Evolutionary conservation across 2,329 filamentous ascomycete genomes (phyloP), one percentile per base, ranked within the genome.

Genomic region (Cadophora malorum): DNA sequence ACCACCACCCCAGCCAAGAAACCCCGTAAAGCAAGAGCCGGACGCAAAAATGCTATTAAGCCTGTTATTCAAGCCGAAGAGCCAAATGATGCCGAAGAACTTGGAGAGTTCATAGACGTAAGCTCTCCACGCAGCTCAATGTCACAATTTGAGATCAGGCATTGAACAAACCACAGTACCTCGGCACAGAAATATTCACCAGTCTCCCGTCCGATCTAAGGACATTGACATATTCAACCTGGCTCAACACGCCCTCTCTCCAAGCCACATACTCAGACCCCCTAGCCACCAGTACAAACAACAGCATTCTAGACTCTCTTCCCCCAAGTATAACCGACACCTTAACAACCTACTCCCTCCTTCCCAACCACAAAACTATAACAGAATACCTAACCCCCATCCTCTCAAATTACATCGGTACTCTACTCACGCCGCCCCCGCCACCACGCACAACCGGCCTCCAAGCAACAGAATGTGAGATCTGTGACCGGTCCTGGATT

Each of bases 401-500:
- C 0, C 76, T 96, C 0, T 84, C 84, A 0, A 80, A 85, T 0
- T 96, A 93, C 79, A 80, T 93, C 14, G 77, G 80, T 0, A 77
- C 83, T 0, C 80, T 85, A 9, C 87, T 85, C 0, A 82, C 88
- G 0, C 81, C 90, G 0, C 92, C 92, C 0, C 90, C 91, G 0
- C 82, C 88, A 8, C 90, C 90, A 74, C 80, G 81, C 0, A 80
- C 83, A 0, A 91, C 90, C 1, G 84, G 86, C 28, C 76, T 79
- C 4, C 74, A 81, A 0, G 84, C 79, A 0, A 79, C 82, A 3
- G 84, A 82, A 4, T 97, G 93, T 79, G 93, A 97, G 80, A 85
- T 96, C 28, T 96, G 93, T 78, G 86, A 83, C 1, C 84, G 93
- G 0, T 86, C 88, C 70, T 93, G 91, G 87, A 87, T 96, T 25